Evolutionary conservation across 306 rosid genomes (phyloP).

Genomic region (Quercus aquifolioides): DNA sequence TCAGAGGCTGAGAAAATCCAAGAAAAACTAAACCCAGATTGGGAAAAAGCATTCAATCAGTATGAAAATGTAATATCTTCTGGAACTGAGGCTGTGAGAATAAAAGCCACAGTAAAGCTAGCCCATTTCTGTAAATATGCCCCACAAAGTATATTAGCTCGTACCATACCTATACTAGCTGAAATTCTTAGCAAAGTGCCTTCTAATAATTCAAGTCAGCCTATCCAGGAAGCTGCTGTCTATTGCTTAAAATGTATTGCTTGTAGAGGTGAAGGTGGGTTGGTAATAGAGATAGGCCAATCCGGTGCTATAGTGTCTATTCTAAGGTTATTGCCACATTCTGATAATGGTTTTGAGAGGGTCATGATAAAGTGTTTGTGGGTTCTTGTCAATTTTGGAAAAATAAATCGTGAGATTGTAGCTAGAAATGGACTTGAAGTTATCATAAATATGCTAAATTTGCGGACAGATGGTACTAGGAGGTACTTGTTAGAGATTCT

Average conservation of each 20-base stretch:
- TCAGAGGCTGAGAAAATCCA: constrained; percentile 10
- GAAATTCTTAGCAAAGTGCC: constrained; percentile 25
- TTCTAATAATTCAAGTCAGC: constrained; percentile 17
- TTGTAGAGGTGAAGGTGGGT: constrained; percentile 31
- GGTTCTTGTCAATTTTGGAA: constrained; percentile 34
- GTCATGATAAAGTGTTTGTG: constrained; percentile 31
- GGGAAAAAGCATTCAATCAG: constrained; percentile 27
- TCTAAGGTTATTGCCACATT: constrained; percentile 31
- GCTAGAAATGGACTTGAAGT: constrained; percentile 29
- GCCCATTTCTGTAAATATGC: constrained; percentile 29
- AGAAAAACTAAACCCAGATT: constrained; percentile 26
- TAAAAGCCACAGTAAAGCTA: constrained; percentile 28
- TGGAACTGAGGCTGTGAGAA: constrained; percentile 29
- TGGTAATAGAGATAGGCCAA: constrained; percentile 30
- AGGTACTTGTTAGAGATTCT: constrained; percentile 42
- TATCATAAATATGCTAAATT: constrained; percentile 28
- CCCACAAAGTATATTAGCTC: constrained; percentile 32
- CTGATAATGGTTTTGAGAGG: constrained; percentile 28
- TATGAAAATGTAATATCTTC: constrained; percentile 31
- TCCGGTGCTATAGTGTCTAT: constrained; percentile 24
- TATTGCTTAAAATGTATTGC: constrained; percentile 49
- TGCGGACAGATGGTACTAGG: constrained; percentile 7
- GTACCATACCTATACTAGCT: constrained; percentile 29
- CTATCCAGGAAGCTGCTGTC: constrained; percentile 40
- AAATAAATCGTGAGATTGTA: constrained; percentile 25